Percentiles rank a stretch among this genome's conserved stretches.
These are phyloP conservation scores for Rhynchospora pubera DNA, from an alignment of 176 grass and related monocot species.

Conservation along the genomic window DNA sequence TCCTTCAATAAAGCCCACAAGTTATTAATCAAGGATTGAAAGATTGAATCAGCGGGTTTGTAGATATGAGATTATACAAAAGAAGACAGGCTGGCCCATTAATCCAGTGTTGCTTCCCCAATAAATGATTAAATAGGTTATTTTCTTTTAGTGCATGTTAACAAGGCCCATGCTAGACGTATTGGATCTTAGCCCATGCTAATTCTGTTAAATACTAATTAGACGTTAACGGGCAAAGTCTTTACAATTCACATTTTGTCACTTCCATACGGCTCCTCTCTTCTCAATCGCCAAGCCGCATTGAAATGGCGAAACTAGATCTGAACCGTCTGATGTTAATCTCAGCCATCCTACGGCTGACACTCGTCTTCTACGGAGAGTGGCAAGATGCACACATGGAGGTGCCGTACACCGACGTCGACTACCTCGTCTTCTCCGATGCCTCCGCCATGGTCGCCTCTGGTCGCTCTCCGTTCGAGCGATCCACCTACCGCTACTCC, in stretches of 20 bases:
- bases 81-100: not conserved
- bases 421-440: constrained; percentile 96
- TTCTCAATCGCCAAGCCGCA: no score
- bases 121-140: not conserved
- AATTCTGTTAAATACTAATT: no score
- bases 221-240: no score
- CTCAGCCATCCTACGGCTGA: constrained; percentile 44
- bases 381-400: constrained; percentile 94
- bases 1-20: not conserved
- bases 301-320: not conserved
- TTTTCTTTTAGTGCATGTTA: not conserved
- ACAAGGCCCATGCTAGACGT: no score
- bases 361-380: constrained; percentile 53
- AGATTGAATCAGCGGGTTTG: not conserved
- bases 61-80: not conserved
- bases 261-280: no score
- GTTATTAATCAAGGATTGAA: not conserved
- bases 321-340: constrained; percentile 38
- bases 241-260: no score
- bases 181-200: no score
- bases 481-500: constrained; percentile 77
- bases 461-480: constrained; percentile 74
- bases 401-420: constrained; percentile 84
- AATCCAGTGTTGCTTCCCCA: not conserved
- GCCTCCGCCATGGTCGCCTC: constrained; percentile 57